Evolutionary conservation across 441 rosid genomes (phyloP), one percentile per base, ranked within the genome.

Genomic region (Euphorbia corollata): DNA sequence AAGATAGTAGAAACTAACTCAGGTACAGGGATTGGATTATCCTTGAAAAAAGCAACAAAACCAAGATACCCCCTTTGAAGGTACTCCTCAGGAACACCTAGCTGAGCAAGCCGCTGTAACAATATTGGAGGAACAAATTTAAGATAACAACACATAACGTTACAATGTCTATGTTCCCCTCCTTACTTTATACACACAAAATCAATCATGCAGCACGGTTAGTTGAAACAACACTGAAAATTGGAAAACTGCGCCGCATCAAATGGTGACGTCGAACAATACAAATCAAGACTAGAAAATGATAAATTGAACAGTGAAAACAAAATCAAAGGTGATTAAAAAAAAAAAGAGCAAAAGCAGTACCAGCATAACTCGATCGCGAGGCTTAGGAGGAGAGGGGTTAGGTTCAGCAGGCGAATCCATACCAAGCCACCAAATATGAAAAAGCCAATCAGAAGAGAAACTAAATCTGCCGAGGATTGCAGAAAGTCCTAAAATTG

Each of bases 61-160:
- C 91, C 96, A 57, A 70, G 51, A 71, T 67, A 78, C 64, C 30
- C 57, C 68, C 68, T 81, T 61, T 81, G 73, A 34, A 82, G 82
- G 64, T 41, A 74, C 77, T 79, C 87, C 75, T 68, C 73, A 0
- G 88, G 86, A 75, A 95, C 84, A 48, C 91, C 96, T 36, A 73
- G 62, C 77, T 61, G 79, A 48, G 79, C 83, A 68, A 95, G 88
- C 84, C 92, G 88, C 98, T 95, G 79, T 38, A 53, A 61, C 8
- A 68, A 63, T 50, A 65, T 61, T 2, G 27, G 47, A 69, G 57
- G 38, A 32, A 60, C 68, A 62, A 50, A n/a, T 12, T 5, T 24
- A 27, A 24, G 7, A 57, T 23, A 57, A 13, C 34, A 57, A 24
- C 1, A 5, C 32, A 27, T 0, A 27, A 57, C 0, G 1, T 24